Conservation (phyloP, 2,329 filamentous ascomycete species). For the Emergomyces pasteurianus region DNA sequence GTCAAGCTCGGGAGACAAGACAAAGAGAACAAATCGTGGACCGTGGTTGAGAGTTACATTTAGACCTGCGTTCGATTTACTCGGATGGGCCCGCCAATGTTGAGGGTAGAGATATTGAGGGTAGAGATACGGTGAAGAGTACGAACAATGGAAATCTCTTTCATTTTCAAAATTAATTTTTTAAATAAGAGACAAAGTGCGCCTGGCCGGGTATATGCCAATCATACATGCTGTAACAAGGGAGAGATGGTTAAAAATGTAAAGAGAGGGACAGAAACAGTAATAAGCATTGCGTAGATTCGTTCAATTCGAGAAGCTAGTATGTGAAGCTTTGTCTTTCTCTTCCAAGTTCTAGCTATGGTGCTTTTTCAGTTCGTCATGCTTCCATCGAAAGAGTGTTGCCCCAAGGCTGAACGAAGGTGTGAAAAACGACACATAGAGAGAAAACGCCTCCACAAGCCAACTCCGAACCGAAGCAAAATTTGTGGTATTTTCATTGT, state of each 20-base stretch:
- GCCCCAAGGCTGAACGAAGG: background rate
- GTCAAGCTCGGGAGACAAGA: too few relatives aligned
- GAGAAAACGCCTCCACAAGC: background rate
- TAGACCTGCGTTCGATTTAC: too few relatives aligned
- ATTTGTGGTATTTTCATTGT: background rate
- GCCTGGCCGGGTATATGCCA: background rate
- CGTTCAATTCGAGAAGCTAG: background rate
- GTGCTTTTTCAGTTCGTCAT: background rate
- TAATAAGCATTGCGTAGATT: background rate
- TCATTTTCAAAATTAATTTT: background rate
- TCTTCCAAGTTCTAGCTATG: background rate
- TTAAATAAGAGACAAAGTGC: background rate
- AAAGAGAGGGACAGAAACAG: background rate
- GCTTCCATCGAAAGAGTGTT: background rate
- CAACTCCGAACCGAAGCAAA: slow-evolving; percentile 2
- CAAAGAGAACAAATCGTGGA: too few relatives aligned
- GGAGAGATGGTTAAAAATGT: background rate
- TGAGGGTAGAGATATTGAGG: too few relatives aligned
- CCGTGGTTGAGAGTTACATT: too few relatives aligned
- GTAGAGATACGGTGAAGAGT: too few relatives aligned
- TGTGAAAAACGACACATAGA: background rate
- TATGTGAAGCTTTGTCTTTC: background rate
- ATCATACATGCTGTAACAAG: background rate
- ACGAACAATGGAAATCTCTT: background rate
- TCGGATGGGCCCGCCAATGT: too few relatives aligned